A percentile compares a stretch with the other conserved stretches of the same genome.
Conservation (phyloP, 192 early-diverging fungal species). For the Coemansia brasiliensis region DNA sequence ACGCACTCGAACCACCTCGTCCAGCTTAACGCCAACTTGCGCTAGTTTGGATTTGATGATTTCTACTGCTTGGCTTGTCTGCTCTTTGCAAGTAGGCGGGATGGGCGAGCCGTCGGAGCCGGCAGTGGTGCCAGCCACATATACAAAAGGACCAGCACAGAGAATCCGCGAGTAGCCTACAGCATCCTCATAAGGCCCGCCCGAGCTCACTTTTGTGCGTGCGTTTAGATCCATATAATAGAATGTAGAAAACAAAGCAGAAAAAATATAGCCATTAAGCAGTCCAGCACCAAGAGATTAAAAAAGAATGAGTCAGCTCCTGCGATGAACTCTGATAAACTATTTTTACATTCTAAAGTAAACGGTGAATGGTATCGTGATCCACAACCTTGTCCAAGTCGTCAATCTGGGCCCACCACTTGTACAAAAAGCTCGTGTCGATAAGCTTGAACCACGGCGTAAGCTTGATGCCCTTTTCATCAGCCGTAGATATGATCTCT, state of each 20-base stretch:
- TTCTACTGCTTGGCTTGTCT: conserved; percentile 21
- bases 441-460: conserved; percentile 98
- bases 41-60: conserved; percentile 20
- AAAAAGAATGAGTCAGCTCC: background rate
- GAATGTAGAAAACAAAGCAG: background rate
- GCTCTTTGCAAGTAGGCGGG: conserved; percentile 3
- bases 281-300: background rate
- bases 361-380: conserved; percentile 67
- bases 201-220: conserved; percentile 14
- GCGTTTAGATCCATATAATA: background rate
- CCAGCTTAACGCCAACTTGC: conserved; percentile 7
- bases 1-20: conserved; percentile 35
- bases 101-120: conserved; percentile 23
- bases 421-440: conserved; percentile 87
- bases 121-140: conserved; percentile 28
- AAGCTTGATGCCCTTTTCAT: conserved; percentile 60
- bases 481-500: conserved; percentile 65
- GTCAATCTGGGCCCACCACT: conserved; percentile 93
- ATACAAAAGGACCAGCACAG: conserved; percentile 18
- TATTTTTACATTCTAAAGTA: conserved; percentile 18
- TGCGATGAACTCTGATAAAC: background rate
- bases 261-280: background rate
- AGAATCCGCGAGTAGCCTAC: conserved; percentile 38
- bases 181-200: conserved; percentile 30
- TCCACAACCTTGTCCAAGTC: conserved; percentile 62